A percentile compares a stretch with the other conserved stretches of the same genome.
Conservation (phyloP, 345 rosid genomes). For the Capsella bursapastoris region DNA sequence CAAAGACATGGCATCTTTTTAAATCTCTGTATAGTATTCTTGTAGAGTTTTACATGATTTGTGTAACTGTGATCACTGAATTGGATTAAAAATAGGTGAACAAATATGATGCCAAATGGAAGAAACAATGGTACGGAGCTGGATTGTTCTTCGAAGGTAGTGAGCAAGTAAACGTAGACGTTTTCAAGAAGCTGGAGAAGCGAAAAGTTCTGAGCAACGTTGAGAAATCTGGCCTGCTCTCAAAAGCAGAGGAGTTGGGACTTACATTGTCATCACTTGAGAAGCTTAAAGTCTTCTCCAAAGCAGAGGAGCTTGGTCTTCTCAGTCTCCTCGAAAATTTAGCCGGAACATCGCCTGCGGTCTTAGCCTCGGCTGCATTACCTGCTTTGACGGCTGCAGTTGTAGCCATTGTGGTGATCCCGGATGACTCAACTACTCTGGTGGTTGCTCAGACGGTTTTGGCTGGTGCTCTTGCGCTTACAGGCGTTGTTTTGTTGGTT, state of each 20-base stretch:
- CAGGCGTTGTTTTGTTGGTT: slow-evolving; percentile 74
- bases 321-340: slow-evolving; percentile 76
- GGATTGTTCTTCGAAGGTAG: slow-evolving; percentile 69
- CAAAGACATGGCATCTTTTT: neutral
- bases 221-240: slow-evolving; percentile 79
- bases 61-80: slow-evolving; percentile 20
- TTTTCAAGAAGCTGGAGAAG: slow-evolving; percentile 91
- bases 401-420: slow-evolving; percentile 67
- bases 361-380: slow-evolving; percentile 75
- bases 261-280: slow-evolving; percentile 84
- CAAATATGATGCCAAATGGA: slow-evolving; percentile 70
- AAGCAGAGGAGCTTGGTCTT: slow-evolving; percentile 90
- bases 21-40: neutral
- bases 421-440: slow-evolving; percentile 77
- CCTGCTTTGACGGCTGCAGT: slow-evolving; percentile 80
- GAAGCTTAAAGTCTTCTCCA: slow-evolving; percentile 81
- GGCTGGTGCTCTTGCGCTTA: slow-evolving; percentile 67
- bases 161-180: slow-evolving; percentile 84
- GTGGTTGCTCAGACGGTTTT: slow-evolving; percentile 69
- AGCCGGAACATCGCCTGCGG: slow-evolving; percentile 65
- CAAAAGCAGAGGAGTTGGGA: slow-evolving; percentile 83
- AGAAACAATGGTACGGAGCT: slow-evolving; percentile 90
- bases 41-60: neutral
- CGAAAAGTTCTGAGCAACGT: slow-evolving; percentile 84
- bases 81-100: slow-evolving; percentile 56